Percentiles rank a stretch among this genome's conserved stretches.
Conservation (phyloP, 306 rosid genomes). For the Lupinus albus region DNA sequence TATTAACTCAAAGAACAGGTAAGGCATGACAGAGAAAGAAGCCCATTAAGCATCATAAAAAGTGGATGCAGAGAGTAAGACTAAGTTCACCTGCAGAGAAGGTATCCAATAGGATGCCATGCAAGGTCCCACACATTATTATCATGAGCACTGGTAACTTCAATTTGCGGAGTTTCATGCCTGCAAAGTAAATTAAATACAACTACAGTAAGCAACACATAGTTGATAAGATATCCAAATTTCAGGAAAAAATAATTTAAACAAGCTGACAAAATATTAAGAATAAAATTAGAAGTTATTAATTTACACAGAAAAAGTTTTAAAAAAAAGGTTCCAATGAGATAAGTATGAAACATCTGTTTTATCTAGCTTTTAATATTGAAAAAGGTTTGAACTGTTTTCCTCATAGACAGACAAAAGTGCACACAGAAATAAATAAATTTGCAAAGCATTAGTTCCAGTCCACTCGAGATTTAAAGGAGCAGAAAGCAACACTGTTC, state of each 20-base stretch:
- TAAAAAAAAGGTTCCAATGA: not conserved
- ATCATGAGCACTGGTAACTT: conserved; percentile 85
- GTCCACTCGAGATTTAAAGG: conserved; percentile 3
- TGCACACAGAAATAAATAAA: not conserved
- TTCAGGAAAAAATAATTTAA: not conserved
- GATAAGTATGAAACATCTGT: conserved; percentile 11
- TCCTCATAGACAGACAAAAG: conserved; percentile 4
- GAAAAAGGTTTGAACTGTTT: conserved; percentile 15
- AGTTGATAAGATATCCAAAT: conserved; percentile 28
- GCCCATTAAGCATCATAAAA: conserved; percentile 21
- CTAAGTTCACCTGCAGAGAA: conserved; percentile 84
- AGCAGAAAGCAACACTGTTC: conserved; percentile 16
- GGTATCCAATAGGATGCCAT: conserved; percentile 99
- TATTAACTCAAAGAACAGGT: conserved; percentile 14
- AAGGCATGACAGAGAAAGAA: conserved; percentile 3
- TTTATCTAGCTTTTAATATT: not conserved
- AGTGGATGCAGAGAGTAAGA: conserved; percentile 25
- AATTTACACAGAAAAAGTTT: not conserved
- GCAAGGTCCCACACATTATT: conserved; percentile 98
- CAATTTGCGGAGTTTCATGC: conserved; percentile 94
- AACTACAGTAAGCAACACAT: conserved; percentile 34
- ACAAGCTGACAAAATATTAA: not conserved
- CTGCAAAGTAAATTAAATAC: conserved; percentile 53
- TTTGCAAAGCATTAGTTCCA: not conserved
- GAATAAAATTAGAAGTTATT: conserved; percentile 13